phyloP scores from a whole-genome alignment of 2,329 filamentous ascomycete genomes.

The Fusarium lyarnte region DNA sequence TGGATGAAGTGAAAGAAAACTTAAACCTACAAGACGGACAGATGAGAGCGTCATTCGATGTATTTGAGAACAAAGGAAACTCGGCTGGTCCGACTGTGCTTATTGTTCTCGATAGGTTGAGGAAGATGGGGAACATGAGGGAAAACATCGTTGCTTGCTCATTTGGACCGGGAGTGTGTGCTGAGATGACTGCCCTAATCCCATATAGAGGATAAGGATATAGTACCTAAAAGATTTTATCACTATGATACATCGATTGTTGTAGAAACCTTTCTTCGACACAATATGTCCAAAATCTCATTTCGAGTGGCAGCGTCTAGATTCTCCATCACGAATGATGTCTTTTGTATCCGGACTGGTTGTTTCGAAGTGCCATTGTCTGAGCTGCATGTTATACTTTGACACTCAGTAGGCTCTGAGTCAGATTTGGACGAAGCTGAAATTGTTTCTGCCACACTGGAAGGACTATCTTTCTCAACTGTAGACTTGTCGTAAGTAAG shows the following conservation, averaged over 20 bases:
- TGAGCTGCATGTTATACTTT: background rate
- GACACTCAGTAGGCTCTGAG: background rate
- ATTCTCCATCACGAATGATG: slow-evolving; percentile 10
- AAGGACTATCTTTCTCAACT: slow-evolving; percentile 1
- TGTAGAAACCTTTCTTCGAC: slow-evolving; percentile 7
- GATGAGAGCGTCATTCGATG: slow-evolving; percentile 6
- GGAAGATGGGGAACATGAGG: background rate
- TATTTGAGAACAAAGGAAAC: slow-evolving; percentile 2
- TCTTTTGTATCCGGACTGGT: background rate
- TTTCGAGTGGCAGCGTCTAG: slow-evolving; percentile 2
- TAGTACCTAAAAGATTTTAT: background rate
- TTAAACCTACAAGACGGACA: background rate
- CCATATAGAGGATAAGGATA: background rate
- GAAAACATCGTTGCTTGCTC: slow-evolving; percentile 4
- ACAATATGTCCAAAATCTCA: slow-evolving; percentile 6
- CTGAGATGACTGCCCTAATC: background rate
- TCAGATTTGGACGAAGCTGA: background rate
- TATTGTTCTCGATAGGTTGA: background rate
- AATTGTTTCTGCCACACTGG: background rate
- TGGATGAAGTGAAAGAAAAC: slow-evolving; percentile 5
- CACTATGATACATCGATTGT: slow-evolving; percentile 6
- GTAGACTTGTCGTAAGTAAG: background rate
- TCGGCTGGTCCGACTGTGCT: slow-evolving; percentile 1
- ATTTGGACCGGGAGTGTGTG: slow-evolving; percentile 1
- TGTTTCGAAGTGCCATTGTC: background rate